These are phyloP conservation scores for Mucor piriformis DNA, from an alignment of 371 early-diverging fungal species.

Conservation along the genomic window DNA sequence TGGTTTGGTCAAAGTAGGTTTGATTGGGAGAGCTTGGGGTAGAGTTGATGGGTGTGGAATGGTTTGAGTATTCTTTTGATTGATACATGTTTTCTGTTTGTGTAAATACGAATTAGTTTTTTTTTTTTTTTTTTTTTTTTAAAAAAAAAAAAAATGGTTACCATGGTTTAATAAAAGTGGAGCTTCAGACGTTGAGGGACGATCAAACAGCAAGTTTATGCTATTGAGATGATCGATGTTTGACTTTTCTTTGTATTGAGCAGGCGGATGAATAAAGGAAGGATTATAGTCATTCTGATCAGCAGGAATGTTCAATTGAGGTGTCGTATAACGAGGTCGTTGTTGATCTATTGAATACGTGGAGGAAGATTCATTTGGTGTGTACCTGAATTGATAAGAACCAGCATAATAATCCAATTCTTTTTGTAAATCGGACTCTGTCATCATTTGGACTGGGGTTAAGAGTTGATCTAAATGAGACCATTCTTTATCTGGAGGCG, in stretches of 20 bases:
- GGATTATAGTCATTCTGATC: background rate
- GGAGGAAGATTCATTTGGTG: constrained; percentile 9
- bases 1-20: background rate
- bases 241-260: too few relatives aligned
- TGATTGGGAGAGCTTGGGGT: background rate
- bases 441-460: constrained; percentile 26
- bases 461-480: constrained; percentile 9
- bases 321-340: background rate
- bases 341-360: background rate
- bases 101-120: too few relatives aligned
- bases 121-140: too few relatives aligned
- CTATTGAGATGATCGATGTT: background rate
- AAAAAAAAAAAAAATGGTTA: background rate
- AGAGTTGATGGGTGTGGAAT: background rate
- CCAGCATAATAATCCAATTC: constrained; percentile 49
- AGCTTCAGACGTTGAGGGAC: background rate
- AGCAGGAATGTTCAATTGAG: background rate
- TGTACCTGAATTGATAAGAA: constrained; percentile 53
- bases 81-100: too few relatives aligned
- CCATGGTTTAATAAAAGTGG: background rate
- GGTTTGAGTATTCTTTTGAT: background rate
- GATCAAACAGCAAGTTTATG: background rate
- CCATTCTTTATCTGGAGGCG: background rate
- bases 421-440: constrained; percentile 31
- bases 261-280: too few relatives aligned